Conservation (phyloP, 495 filamentous ascomycete species). For the Penicillium antarcticum region DNA sequence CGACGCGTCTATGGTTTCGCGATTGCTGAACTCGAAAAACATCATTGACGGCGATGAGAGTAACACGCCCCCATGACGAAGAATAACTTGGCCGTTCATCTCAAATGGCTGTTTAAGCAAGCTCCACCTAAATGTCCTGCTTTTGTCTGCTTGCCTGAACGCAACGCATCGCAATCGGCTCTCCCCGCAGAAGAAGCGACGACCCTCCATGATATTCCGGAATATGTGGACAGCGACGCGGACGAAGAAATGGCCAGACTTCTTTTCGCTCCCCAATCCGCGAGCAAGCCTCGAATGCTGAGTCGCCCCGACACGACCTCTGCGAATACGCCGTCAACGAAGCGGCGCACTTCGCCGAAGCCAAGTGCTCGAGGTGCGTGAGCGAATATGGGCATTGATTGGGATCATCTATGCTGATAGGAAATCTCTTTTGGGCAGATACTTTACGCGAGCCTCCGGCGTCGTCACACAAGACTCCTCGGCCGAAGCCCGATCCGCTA, state of each 20-base stretch:
- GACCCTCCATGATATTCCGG: slow-evolving; percentile 18
- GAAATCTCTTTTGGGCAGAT: neutral
- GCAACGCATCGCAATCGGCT: slow-evolving; percentile 13
- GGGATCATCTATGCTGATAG: neutral
- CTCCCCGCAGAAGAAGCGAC: slow-evolving; percentile 19
- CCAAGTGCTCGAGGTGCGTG: slow-evolving; percentile 22
- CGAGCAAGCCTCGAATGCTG: slow-evolving; percentile 48
- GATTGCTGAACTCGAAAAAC: slow-evolving; percentile 13
- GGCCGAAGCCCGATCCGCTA: slow-evolving; percentile 19
- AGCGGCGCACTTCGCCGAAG: slow-evolving; percentile 20
- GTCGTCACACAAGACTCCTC: slow-evolving; percentile 17
- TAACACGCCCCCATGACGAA: slow-evolving; percentile 48
- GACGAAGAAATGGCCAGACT: slow-evolving; percentile 55
- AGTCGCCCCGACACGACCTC: slow-evolving; percentile 24
- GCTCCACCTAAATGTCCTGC: slow-evolving; percentile 34
- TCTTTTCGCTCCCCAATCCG: slow-evolving; percentile 48
- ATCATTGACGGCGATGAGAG: slow-evolving; percentile 27
- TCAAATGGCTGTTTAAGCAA: slow-evolving; percentile 49
- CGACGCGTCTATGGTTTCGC: slow-evolving; percentile 24
- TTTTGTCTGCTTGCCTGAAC: slow-evolving; percentile 23
- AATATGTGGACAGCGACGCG: slow-evolving; percentile 24
- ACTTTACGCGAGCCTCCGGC: slow-evolving; percentile 12
- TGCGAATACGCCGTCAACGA: slow-evolving; percentile 22
- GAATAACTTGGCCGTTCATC: slow-evolving; percentile 46
- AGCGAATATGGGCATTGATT: neutral